phyloP scores from a whole-genome alignment of 2,329 filamentous ascomycete genomes.

The Fusarium liriodendri region DNA sequence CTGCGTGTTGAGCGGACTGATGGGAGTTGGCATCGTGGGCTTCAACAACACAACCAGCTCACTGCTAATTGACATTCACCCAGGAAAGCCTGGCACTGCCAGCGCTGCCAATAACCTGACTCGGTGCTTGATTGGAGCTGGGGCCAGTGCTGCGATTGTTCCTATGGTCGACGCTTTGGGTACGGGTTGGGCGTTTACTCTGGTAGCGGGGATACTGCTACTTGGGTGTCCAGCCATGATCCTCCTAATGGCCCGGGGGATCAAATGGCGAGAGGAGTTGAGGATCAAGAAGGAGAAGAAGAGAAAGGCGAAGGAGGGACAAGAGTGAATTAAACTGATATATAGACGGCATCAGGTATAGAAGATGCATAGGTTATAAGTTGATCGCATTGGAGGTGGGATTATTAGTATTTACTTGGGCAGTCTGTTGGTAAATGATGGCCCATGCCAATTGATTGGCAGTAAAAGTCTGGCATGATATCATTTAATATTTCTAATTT shows the following conservation, averaged over 20 bases:
- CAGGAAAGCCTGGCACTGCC: constrained; percentile 62
- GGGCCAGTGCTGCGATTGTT: constrained; percentile 61
- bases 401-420: background rate
- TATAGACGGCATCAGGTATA: background rate
- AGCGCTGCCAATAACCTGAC: constrained; percentile 68
- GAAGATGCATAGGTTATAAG: background rate
- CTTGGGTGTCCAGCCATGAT: constrained; percentile 54
- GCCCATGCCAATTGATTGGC: background rate
- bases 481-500: background rate
- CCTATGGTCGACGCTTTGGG: constrained; percentile 64
- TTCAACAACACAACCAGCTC: constrained; percentile 65
- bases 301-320: constrained; percentile 22
- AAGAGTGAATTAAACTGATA: background rate
- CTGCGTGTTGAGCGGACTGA: constrained; percentile 58
- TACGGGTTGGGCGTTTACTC: constrained; percentile 62
- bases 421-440: background rate
- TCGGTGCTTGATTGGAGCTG: constrained; percentile 66
- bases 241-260: constrained; percentile 55
- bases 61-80: constrained; percentile 68
- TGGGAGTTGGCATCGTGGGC: constrained; percentile 63
- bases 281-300: constrained; percentile 42
- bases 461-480: background rate
- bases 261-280: constrained; percentile 55
- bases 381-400: background rate
- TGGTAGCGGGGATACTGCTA: constrained; percentile 58